Conservation (phyloP, 305 asterid genomes). For the Coffea humblotiana region DNA sequence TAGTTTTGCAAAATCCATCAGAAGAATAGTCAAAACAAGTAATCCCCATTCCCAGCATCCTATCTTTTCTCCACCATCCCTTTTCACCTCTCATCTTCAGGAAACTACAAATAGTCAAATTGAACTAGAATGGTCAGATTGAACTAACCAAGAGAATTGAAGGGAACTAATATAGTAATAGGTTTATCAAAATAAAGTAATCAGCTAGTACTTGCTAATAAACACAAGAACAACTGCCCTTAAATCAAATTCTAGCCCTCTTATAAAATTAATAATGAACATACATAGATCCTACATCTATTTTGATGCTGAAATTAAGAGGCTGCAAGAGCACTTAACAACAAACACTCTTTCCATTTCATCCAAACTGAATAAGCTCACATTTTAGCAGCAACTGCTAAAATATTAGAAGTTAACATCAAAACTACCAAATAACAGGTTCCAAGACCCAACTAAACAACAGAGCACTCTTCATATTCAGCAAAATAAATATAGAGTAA, state of each 20-base stretch:
- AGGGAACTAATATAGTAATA: background rate
- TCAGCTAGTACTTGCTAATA: background rate
- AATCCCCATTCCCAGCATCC: background rate
- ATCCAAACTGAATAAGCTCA: background rate
- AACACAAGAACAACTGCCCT: background rate
- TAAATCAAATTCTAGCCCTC: background rate
- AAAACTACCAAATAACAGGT: background rate
- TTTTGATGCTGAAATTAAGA: background rate
- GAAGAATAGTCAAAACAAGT: background rate
- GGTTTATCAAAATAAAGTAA: background rate
- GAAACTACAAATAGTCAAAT: background rate
- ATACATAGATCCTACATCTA: too few species aligned
- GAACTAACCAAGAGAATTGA: slow-evolving; percentile 3
- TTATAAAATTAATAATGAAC: too few species aligned
- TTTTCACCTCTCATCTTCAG: background rate
- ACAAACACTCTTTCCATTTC: background rate
- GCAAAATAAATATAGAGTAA: background rate
- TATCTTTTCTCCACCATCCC: background rate
- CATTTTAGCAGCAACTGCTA: background rate
- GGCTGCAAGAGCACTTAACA: background rate
- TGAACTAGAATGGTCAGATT: background rate
- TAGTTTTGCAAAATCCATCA: background rate
- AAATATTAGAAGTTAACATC: background rate
- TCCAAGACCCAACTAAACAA: background rate
- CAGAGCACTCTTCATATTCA: background rate